phyloP scores from a whole-genome alignment of 306 rosid genomes.

The Trichosanthes truncata region DNA sequence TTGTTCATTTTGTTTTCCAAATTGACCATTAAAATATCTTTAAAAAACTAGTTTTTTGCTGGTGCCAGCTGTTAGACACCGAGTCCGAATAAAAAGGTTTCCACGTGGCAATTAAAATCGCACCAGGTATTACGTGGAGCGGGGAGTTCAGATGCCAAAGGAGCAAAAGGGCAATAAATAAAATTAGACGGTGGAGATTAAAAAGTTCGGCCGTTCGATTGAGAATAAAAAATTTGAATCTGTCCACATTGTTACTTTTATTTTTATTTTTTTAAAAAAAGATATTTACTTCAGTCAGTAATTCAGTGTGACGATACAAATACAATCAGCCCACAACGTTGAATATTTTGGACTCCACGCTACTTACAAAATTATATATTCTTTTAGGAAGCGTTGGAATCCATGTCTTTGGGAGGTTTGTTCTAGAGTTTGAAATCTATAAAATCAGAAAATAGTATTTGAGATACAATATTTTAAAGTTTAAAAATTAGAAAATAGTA shows the following conservation, averaged over 20 bases:
- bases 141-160: neutral
- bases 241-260: neutral
- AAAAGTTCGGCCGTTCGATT: neutral
- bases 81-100: neutral
- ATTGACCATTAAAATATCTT: neutral
- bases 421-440: too few relatives aligned
- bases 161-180: neutral
- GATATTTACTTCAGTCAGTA: neutral
- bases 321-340: neutral
- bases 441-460: too few relatives aligned
- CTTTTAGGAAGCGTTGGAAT: too few relatives aligned
- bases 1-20: neutral
- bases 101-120: neutral
- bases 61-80: slow-evolving; percentile 6
- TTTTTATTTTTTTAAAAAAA: neutral
- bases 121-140: neutral
- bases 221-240: neutral
- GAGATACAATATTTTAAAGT: too few relatives aligned
- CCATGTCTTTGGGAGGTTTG: too few relatives aligned
- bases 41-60: neutral
- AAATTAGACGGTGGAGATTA: neutral
- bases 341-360: too few relatives aligned
- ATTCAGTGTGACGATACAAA: neutral
- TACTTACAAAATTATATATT: too few relatives aligned
- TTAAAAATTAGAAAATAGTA: too few relatives aligned